Percentiles rank a stretch among this genome's conserved stretches.
These are phyloP conservation scores for Chenopodium formosanum DNA, from an alignment of 148 eudicot genomes.

Conservation along the genomic window DNA sequence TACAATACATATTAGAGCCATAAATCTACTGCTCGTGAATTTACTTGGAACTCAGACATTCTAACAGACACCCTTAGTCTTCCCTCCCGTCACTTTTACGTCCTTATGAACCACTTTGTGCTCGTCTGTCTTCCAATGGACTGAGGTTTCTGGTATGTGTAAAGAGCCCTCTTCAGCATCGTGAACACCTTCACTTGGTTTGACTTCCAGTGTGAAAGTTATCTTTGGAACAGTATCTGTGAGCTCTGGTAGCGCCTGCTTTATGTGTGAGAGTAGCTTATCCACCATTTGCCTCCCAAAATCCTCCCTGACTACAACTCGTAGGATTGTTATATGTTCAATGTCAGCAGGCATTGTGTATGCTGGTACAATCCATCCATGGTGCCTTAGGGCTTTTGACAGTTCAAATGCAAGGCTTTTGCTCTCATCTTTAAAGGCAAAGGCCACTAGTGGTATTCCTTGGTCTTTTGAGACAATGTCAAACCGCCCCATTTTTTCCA, in stretches of 20 bases:
- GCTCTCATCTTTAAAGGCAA: constrained; percentile 29
- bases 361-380: constrained; percentile 46
- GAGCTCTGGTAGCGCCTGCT: constrained; percentile 28
- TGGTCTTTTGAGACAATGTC: constrained; percentile 37
- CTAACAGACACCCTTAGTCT: constrained; percentile 43
- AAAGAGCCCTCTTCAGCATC: constrained; percentile 25
- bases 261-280: constrained; percentile 38
- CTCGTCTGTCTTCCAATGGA: constrained; percentile 39
- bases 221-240: constrained; percentile 24
- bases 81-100: constrained; percentile 38
- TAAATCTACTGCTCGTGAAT: neutral
- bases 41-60: neutral
- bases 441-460: constrained; percentile 39
- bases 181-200: constrained; percentile 28
- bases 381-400: constrained; percentile 30
- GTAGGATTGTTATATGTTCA: constrained; percentile 37
- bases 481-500: constrained; percentile 32
- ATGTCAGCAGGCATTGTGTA: constrained; percentile 44
- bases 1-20: constrained; percentile 13
- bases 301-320: constrained; percentile 38
- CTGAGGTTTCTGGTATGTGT: constrained; percentile 39
- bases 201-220: constrained; percentile 43
- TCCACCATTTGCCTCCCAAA: constrained; percentile 43
- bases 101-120: constrained; percentile 29
- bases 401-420: constrained; percentile 36